Evolutionary conservation across 768 basidiomycete species (phyloP).

Genomic region (Hericium rajendrae): DNA sequence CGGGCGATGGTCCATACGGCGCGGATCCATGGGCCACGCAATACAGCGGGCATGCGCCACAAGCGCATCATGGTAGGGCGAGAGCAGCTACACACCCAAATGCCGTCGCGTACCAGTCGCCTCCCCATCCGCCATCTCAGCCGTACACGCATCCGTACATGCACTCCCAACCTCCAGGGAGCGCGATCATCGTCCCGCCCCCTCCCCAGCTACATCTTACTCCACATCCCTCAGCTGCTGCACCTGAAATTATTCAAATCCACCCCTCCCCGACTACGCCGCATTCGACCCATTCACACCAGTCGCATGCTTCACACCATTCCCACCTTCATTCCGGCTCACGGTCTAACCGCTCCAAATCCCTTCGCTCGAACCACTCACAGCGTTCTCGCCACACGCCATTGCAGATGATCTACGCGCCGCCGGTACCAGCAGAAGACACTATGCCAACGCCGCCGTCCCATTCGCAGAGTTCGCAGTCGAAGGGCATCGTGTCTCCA

Average conservation of each 20-base stretch:
- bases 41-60: background rate
- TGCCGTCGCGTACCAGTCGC: background rate
- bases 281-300: background rate
- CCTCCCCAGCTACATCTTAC: conserved; percentile 5
- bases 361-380: conserved; percentile 1
- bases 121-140: background rate
- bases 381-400: background rate
- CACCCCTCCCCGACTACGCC: conserved; percentile 9
- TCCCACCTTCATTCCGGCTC: background rate
- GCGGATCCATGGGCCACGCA: background rate
- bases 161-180: background rate
- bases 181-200: background rate
- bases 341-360: conserved; percentile 6
- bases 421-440: conserved; percentile 1
- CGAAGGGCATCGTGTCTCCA: background rate
- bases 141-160: background rate
- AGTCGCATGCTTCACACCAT: background rate
- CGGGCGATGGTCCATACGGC: background rate
- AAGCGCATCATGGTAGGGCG: background rate
- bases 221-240: conserved; percentile 7
- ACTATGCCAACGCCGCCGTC: background rate
- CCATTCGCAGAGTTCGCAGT: background rate
- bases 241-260: conserved; percentile 12
- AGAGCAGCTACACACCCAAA: conserved; percentile 3
- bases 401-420: conserved; percentile 11